Conservation (phyloP, 306 rosid genomes). For the Rosa multiflora region DNA sequence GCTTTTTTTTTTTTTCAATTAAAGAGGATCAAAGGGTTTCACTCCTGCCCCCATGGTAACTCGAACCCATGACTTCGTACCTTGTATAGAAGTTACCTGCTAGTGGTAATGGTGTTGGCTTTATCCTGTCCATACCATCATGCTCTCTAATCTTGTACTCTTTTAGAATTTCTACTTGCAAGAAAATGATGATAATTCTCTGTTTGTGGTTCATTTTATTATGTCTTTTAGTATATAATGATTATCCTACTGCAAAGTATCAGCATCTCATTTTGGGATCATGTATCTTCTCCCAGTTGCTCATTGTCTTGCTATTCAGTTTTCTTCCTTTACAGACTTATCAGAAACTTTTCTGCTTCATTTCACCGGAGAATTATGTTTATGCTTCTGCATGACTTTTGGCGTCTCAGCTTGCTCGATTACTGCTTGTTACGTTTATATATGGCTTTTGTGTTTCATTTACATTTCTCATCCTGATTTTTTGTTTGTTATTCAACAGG, state of each 20-base stretch:
- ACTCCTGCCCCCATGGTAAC: too few relatives aligned
- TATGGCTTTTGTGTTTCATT: neutral
- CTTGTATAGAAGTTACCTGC: neutral
- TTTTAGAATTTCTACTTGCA: neutral
- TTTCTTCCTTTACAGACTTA: neutral
- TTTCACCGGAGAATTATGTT: neutral
- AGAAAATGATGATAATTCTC: neutral
- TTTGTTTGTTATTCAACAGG: conserved; percentile 12
- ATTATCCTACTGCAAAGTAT: neutral
- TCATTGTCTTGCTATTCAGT: neutral
- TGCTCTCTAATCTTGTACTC: neutral
- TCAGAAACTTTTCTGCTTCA: neutral
- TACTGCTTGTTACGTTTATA: neutral
- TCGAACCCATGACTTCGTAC: too few relatives aligned
- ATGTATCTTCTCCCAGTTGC: neutral
- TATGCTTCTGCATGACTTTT: neutral
- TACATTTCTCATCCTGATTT: neutral
- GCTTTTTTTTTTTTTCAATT: too few relatives aligned
- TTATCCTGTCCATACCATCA: neutral
- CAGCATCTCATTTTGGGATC: neutral
- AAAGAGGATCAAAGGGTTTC: too few relatives aligned
- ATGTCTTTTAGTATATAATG: neutral
- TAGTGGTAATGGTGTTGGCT: neutral
- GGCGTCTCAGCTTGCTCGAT: neutral
- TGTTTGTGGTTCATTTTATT: neutral